Conservation (phyloP, 2,329 filamentous ascomycete species). For the Aspergillus fumigatus region DNA sequence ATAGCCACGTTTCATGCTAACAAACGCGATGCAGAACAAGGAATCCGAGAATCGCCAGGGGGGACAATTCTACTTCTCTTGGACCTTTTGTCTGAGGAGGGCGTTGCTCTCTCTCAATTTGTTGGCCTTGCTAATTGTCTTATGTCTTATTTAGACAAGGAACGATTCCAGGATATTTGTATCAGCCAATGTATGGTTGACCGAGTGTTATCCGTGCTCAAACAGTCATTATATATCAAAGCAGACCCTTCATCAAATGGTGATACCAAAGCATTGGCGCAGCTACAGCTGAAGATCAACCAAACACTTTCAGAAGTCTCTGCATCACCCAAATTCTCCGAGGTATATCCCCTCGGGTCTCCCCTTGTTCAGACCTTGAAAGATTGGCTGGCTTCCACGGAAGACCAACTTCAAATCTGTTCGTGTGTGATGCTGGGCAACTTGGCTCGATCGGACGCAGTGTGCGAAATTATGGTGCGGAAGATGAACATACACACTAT, state of each 20-base stretch:
- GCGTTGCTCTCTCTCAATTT: conserved; percentile 27
- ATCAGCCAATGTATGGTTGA: conserved; percentile 31
- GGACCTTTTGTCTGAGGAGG: conserved; percentile 26
- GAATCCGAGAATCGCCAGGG: conserved; percentile 31
- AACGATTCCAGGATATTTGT: conserved; percentile 36
- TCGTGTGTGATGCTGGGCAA: conserved; percentile 47
- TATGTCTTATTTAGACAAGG: conserved; percentile 31
- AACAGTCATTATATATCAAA: conserved; percentile 25
- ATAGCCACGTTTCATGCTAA: not conserved
- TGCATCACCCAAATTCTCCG: conserved; percentile 31
- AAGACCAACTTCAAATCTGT: conserved; percentile 44
- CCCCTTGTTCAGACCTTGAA: conserved; percentile 33
- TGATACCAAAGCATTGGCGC: conserved; percentile 31
- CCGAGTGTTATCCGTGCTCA: conserved; percentile 28
- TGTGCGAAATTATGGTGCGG: conserved; percentile 39
- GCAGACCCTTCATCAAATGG: conserved; percentile 25
- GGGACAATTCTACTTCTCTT: conserved; percentile 33
- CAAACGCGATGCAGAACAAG: conserved; percentile 25
- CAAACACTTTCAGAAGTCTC: conserved; percentile 40
- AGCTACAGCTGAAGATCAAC: conserved; percentile 36
- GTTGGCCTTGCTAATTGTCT: conserved; percentile 30
- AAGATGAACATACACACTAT: conserved; percentile 37
- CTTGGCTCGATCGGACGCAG: conserved; percentile 40
- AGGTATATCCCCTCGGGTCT: conserved; percentile 37
- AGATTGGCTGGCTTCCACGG: conserved; percentile 35